Percentiles rank a stretch among this genome's conserved stretches.
Conservation (phyloP, 192 early-diverging fungal genomes). For the Coemansia sp. region DNA sequence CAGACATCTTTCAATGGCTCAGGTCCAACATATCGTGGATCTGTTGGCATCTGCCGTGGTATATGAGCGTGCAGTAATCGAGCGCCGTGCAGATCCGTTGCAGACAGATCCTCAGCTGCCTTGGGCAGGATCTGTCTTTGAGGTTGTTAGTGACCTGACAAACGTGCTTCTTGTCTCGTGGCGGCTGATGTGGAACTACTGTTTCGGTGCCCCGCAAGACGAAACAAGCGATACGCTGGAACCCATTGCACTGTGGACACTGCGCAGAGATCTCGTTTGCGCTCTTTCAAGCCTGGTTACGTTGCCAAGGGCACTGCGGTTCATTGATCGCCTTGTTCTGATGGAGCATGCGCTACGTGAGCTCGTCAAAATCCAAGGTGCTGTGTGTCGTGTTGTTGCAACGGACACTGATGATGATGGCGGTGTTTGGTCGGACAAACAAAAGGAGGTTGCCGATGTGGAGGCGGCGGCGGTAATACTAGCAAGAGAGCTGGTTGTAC, state of each 20-base stretch:
- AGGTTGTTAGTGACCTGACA: constrained; percentile 25
- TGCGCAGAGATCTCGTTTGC: constrained; percentile 16
- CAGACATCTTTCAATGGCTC: background rate
- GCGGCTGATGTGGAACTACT: constrained; percentile 34
- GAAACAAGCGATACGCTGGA: constrained; percentile 6
- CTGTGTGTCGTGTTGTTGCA: constrained; percentile 1
- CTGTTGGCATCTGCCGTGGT: constrained; percentile 19
- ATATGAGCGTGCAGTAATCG: constrained; percentile 1
- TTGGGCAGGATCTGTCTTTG: constrained; percentile 3
- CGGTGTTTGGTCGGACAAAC: background rate
- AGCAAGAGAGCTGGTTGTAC: constrained; percentile 23
- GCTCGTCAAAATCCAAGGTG: constrained; percentile 25
- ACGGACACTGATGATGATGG: background rate
- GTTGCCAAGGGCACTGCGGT: constrained; percentile 7
- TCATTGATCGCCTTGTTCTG: constrained; percentile 16
- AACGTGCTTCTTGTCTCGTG: constrained; percentile 23
- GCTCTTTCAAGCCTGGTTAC: constrained; percentile 7
- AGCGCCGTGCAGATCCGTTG: background rate
- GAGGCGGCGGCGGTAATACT: constrained; percentile 11
- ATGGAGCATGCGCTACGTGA: constrained; percentile 32
- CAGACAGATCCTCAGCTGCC: background rate
- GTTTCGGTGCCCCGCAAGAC: constrained; percentile 16
- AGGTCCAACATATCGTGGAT: constrained; percentile 22
- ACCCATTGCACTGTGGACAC: constrained; percentile 1
- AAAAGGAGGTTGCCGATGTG: background rate